Evolutionary conservation across 768 basidiomycete species (phyloP).

Genomic region (Lentinula sp.): DNA sequence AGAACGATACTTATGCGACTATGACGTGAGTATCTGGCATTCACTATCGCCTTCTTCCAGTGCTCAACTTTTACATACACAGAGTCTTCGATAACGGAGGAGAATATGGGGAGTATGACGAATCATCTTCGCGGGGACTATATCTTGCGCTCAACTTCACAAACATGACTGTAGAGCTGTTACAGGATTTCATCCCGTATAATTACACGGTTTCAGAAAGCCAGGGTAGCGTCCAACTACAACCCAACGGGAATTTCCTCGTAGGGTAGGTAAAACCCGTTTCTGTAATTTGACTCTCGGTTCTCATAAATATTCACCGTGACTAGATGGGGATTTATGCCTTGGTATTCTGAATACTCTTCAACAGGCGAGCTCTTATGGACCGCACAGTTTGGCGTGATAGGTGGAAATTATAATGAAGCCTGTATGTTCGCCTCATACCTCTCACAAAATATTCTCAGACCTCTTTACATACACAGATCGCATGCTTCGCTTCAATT

Average conservation of each 20-base stretch:
- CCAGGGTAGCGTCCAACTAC: constrained; percentile 5
- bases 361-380: background rate
- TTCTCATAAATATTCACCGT: background rate
- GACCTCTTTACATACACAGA: background rate
- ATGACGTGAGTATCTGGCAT: background rate
- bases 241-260: constrained; percentile 3
- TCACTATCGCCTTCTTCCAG: background rate
- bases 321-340: constrained; percentile 5
- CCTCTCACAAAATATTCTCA: background rate
- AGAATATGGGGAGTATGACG: background rate
- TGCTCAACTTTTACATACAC: background rate
- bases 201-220: background rate
- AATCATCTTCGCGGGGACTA: constrained; percentile 1
- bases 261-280: background rate
- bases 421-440: background rate
- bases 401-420: background rate
- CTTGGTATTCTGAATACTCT: background rate
- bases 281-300: background rate
- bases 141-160: constrained; percentile 5
- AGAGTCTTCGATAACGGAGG: constrained; percentile 6
- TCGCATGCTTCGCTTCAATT: constrained; percentile 4
- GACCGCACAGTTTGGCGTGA: constrained; percentile 5
- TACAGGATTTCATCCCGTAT: background rate
- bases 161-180: background rate
- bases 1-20: constrained; percentile 9